phyloP scores from a whole-genome alignment of 140 eudicot genomes.

The Anethum foeniculum region DNA sequence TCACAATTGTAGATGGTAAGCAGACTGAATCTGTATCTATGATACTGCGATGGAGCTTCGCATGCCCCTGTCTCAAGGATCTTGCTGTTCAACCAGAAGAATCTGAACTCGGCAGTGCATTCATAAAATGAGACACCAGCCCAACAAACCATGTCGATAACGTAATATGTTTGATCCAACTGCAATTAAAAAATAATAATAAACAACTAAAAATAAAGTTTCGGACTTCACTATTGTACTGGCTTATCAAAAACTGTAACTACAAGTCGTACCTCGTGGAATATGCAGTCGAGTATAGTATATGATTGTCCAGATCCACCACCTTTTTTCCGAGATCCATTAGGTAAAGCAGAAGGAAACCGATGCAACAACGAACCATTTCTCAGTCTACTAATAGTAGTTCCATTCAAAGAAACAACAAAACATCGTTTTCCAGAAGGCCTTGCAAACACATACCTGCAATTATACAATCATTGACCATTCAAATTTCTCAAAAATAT shows the following conservation, averaged over 20 bases:
- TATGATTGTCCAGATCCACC: slow-evolving; percentile 55
- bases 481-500: not conserved
- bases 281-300: slow-evolving; percentile 91
- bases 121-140: slow-evolving; percentile 87
- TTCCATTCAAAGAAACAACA: slow-evolving; percentile 84
- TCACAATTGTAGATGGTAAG: slow-evolving; percentile 77
- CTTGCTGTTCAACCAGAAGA: slow-evolving; percentile 92
- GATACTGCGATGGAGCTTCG: slow-evolving; percentile 66
- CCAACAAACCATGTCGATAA: slow-evolving; percentile 90
- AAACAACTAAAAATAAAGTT: not conserved
- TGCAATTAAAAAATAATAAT: slow-evolving; percentile 22
- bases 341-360: slow-evolving; percentile 85
- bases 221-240: not conserved
- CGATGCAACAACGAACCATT: slow-evolving; percentile 79
- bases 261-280: slow-evolving; percentile 57
- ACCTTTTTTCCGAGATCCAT: slow-evolving; percentile 58
- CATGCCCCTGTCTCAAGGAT: slow-evolving; percentile 81
- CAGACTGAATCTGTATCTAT: slow-evolving; percentile 64
- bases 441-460: slow-evolving; percentile 86
- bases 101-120: slow-evolving; percentile 90
- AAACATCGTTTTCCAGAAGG: slow-evolving; percentile 94
- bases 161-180: slow-evolving; percentile 84
- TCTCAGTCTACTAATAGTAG: slow-evolving; percentile 78
- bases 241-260: slow-evolving; percentile 1
- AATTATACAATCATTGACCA: slow-evolving; percentile 6